Conservation (phyloP, 2,329 filamentous ascomycete species). For the Trichoderma guizhouense region DNA sequence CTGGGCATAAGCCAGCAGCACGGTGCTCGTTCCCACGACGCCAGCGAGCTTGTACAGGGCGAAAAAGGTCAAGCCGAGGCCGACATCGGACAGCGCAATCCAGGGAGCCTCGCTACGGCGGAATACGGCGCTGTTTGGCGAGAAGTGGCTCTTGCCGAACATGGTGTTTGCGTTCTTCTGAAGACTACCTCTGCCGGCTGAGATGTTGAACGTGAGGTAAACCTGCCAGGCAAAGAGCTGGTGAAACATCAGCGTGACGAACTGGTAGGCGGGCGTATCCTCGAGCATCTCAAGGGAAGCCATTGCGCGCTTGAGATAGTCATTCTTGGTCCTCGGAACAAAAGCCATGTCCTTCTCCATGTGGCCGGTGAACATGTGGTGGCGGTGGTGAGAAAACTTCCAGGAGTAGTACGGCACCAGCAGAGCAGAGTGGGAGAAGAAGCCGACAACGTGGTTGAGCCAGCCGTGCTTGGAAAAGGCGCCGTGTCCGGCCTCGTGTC, state of each 20-base stretch:
- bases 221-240: slow-evolving; percentile 63
- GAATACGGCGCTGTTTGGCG: slow-evolving; percentile 60
- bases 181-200: not conserved
- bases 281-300: slow-evolving; percentile 54
- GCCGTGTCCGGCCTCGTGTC: slow-evolving; percentile 68
- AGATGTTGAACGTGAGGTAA: slow-evolving; percentile 62
- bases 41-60: slow-evolving; percentile 55
- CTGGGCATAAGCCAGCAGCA: slow-evolving; percentile 57
- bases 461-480: slow-evolving; percentile 57
- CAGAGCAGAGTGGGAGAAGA: slow-evolving; percentile 62
- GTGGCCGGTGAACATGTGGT: slow-evolving; percentile 66
- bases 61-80: slow-evolving; percentile 49
- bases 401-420: slow-evolving; percentile 70
- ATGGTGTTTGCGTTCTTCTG: slow-evolving; percentile 21
- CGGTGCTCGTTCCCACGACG: slow-evolving; percentile 41
- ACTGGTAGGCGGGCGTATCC: slow-evolving; percentile 57
- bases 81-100: slow-evolving; percentile 59
- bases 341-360: slow-evolving; percentile 49
- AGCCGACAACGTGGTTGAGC: slow-evolving; percentile 61
- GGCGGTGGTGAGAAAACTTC: slow-evolving; percentile 67
- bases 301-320: not conserved
- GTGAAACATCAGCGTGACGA: slow-evolving; percentile 55
- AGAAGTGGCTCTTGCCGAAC: slow-evolving; percentile 52
- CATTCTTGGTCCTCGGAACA: not conserved
- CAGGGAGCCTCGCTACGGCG: slow-evolving; percentile 53